Conservation (phyloP, 495 filamentous ascomycete genomes). For the Ramalina peruviana region DNA sequence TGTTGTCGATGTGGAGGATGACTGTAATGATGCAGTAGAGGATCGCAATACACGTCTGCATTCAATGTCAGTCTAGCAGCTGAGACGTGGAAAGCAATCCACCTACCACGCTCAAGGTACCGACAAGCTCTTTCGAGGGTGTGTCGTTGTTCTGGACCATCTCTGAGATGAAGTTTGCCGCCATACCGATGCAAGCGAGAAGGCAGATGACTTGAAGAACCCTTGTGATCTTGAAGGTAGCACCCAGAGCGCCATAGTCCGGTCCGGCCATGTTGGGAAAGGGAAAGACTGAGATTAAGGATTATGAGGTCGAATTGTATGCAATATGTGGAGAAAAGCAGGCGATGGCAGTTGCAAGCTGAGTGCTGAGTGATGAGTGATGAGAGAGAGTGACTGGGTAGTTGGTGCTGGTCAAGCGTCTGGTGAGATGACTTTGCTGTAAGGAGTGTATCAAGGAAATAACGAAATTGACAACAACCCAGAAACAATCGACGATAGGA, state of each 20-base stretch:
- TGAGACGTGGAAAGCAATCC: neutral
- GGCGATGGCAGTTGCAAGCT: neutral
- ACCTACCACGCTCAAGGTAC: constrained; percentile 66
- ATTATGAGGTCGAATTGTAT: neutral
- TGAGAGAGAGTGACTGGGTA: neutral
- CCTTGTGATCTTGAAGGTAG: constrained; percentile 61
- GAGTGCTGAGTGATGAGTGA: neutral
- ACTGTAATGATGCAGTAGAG: constrained; percentile 64
- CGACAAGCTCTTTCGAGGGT: constrained; percentile 60
- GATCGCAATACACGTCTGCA: constrained; percentile 57
- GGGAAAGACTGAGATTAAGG: neutral
- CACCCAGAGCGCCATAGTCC: constrained; percentile 60
- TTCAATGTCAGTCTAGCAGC: neutral
- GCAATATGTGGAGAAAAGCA: neutral
- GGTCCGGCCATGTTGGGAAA: constrained; percentile 29
- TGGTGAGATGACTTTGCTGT: neutral
- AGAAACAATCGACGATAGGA: constrained; percentile 10
- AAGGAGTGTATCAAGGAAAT: constrained; percentile 20
- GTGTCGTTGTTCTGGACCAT: constrained; percentile 50
- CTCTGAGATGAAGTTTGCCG: constrained; percentile 67
- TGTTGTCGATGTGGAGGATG: constrained; percentile 62
- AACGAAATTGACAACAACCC: constrained; percentile 4
- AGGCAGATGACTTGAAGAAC: constrained; percentile 57
- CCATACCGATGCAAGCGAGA: constrained; percentile 67
- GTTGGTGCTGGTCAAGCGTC: neutral